Evolutionary conservation across 2,329 filamentous ascomycete genomes (phyloP).

Genomic region (Dactylellina cionopaga): DNA sequence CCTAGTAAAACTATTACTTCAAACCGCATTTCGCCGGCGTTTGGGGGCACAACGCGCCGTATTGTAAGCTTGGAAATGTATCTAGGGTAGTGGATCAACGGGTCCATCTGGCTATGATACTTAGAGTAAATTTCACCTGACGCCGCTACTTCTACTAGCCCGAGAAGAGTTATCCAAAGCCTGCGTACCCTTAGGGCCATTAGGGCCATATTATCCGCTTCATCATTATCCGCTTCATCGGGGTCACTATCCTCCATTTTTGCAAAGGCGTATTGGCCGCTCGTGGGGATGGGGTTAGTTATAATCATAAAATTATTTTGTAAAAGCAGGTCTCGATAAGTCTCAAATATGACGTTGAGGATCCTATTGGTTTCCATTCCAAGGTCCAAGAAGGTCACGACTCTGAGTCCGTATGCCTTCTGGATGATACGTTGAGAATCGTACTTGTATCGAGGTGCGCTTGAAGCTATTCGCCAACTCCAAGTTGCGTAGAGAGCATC

Average conservation of each 20-base stretch:
- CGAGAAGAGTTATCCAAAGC: constrained; percentile 4
- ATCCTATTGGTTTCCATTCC: background rate
- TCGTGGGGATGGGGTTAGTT: too few relatives aligned
- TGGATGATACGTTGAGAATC: background rate
- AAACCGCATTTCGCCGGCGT: too few relatives aligned
- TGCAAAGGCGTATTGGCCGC: too few relatives aligned
- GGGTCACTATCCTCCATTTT: too few relatives aligned
- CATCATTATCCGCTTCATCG: background rate
- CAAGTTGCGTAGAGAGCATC: too few relatives aligned
- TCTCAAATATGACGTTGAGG: background rate
- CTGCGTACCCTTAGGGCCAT: background rate
- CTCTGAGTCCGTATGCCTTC: background rate
- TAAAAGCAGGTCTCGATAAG: background rate
- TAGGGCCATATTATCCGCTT: background rate
- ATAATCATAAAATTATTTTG: background rate
- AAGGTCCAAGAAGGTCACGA: background rate
- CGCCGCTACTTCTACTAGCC: constrained; percentile 1
- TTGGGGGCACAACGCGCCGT: too few relatives aligned
- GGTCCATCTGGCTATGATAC: background rate
- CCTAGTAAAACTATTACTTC: too few relatives aligned
- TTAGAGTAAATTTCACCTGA: background rate
- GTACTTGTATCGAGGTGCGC: too few relatives aligned
- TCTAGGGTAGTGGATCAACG: background rate
- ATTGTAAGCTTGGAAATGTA: too few relatives aligned
- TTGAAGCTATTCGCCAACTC: too few relatives aligned